These are phyloP conservation scores for Cryphonectria carpinicola DNA, from an alignment of 2,329 filamentous ascomycete genomes.

Conservation along the genomic window DNA sequence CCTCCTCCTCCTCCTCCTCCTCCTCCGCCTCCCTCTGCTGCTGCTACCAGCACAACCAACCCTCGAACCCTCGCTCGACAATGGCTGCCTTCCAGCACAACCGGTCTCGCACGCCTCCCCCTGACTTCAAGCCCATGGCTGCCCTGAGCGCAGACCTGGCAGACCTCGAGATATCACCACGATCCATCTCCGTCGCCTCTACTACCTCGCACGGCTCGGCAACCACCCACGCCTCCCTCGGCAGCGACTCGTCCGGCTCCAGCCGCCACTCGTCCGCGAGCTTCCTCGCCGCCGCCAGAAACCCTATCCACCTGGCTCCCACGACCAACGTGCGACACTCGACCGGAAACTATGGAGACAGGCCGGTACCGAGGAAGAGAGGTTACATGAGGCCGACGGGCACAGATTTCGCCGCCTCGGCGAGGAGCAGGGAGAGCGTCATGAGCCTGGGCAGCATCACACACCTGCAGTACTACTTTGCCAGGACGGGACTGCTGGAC, in stretches of 20 bases:
- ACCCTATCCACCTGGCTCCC: constrained; percentile 44
- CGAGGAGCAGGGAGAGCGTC: constrained; percentile 88
- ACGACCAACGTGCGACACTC: constrained; percentile 46
- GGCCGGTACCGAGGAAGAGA: constrained; percentile 57
- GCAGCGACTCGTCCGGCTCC: constrained; percentile 52
- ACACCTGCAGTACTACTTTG: constrained; percentile 98
- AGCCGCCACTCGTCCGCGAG: constrained; percentile 69
- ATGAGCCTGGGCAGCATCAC: constrained; percentile 96
- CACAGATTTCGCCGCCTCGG: constrained; percentile 88
- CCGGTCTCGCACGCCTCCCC: constrained; percentile 66
- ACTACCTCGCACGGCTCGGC: constrained; percentile 60
- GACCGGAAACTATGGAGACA: constrained; percentile 45
- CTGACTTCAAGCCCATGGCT: constrained; percentile 63
- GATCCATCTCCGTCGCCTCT: constrained; percentile 66
- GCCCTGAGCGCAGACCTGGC: constrained; percentile 57
- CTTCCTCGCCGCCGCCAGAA: constrained; percentile 49
- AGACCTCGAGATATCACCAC: constrained; percentile 57
- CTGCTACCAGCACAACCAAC: neutral
- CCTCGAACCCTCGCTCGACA: constrained; percentile 31
- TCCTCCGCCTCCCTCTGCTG: neutral
- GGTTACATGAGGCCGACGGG: constrained; percentile 88
- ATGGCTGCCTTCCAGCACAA: constrained; percentile 44
- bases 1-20: neutral
- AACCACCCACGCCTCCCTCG: constrained; percentile 56
- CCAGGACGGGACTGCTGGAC: constrained; percentile 88